These are phyloP conservation scores for Saxophila tyrrhenica DNA, from an alignment of 495 filamentous ascomycete genomes.

Conservation along the genomic window DNA sequence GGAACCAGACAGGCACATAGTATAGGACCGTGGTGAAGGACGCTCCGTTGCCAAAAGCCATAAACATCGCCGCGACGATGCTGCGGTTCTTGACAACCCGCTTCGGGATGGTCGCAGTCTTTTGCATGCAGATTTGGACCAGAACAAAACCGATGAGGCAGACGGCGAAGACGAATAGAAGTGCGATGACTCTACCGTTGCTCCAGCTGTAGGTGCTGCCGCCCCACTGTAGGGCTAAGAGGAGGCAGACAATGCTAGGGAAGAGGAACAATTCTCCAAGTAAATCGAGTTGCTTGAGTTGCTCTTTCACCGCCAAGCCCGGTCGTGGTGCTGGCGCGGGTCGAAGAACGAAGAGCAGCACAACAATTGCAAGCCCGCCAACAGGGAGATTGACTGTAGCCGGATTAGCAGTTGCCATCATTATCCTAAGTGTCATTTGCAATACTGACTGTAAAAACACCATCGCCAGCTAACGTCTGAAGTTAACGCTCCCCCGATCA, in stretches of 20 bases:
- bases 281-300: conserved; percentile 28
- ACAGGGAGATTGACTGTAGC: conserved; percentile 44
- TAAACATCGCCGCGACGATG: conserved; percentile 23
- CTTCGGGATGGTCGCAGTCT: conserved; percentile 29
- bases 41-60: conserved; percentile 19
- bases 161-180: conserved; percentile 39
- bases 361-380: conserved; percentile 51
- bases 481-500: conserved; percentile 25
- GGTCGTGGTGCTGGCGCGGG: not conserved
- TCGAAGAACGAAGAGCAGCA: conserved; percentile 42
- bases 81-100: conserved; percentile 28
- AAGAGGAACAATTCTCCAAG: conserved; percentile 27
- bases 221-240: conserved; percentile 35
- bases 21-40: conserved; percentile 13
- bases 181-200: conserved; percentile 40
- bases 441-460: conserved; percentile 56
- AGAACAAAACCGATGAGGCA: conserved; percentile 34
- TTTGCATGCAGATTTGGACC: conserved; percentile 36
- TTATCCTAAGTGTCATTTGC: not conserved
- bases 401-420: conserved; percentile 6
- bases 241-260: conserved; percentile 27
- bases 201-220: conserved; percentile 42
- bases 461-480: conserved; percentile 50
- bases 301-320: conserved; percentile 22
- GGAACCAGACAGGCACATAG: conserved; percentile 32